Conservation (phyloP, 2,329 filamentous ascomycete genomes). For the Colletotrichum sidae region DNA sequence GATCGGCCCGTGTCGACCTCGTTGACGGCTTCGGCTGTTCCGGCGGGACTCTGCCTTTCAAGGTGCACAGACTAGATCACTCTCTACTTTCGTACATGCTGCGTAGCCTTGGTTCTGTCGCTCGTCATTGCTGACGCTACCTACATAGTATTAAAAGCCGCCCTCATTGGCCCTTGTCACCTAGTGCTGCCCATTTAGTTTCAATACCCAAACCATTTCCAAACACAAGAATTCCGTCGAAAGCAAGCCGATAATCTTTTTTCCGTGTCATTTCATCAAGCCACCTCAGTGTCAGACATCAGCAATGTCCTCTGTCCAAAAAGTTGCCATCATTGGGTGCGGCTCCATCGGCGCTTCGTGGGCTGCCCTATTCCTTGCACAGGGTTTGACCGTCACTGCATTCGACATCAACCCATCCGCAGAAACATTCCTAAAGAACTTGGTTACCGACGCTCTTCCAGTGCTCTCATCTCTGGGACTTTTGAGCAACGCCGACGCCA, state of each 20-base stretch:
- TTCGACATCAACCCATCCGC: conserved; percentile 53
- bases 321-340: conserved; percentile 47
- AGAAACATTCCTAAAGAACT: conserved; percentile 43
- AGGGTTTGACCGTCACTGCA: conserved; percentile 49
- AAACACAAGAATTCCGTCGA: not conserved
- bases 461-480: conserved; percentile 25
- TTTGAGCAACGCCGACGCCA: not conserved
- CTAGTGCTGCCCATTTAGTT: too few relatives aligned
- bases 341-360: conserved; percentile 52
- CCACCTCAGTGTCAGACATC: not conserved
- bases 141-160: too few relatives aligned
- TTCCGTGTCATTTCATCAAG: not conserved
- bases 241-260: not conserved
- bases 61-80: not conserved
- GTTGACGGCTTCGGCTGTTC: conserved; percentile 1
- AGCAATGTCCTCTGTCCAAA: conserved; percentile 35
- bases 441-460: conserved; percentile 28
- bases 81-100: too few relatives aligned
- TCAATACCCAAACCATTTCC: too few relatives aligned
- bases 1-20: conserved; percentile 5
- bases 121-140: too few relatives aligned
- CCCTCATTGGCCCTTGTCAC: too few relatives aligned
- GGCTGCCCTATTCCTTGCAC: conserved; percentile 49
- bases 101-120: too few relatives aligned
- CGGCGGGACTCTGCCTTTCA: not conserved